Evolutionary conservation across 2,329 filamentous ascomycete species (phyloP).

Genomic region (Pyrenophora teres): DNA sequence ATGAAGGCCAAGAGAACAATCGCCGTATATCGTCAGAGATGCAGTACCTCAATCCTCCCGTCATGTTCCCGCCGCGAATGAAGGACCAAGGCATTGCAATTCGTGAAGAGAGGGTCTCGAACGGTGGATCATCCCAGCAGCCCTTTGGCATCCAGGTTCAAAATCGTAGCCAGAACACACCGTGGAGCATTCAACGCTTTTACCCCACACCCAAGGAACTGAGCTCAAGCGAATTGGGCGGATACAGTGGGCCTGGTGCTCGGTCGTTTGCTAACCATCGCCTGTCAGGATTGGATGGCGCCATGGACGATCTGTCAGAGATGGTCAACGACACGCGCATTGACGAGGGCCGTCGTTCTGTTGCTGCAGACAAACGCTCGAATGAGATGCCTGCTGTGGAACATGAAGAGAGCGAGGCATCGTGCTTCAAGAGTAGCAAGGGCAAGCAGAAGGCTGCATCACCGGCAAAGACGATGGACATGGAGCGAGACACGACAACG

Average conservation of each 20-base stretch:
- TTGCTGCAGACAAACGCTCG: slow-evolving; percentile 9
- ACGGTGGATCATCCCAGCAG: slow-evolving; percentile 20
- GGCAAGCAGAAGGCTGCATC: slow-evolving; percentile 39
- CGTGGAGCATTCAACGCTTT: slow-evolving; percentile 33
- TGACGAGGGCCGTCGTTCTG: slow-evolving; percentile 16
- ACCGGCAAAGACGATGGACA: slow-evolving; percentile 26
- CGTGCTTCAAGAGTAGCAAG: slow-evolving; percentile 41
- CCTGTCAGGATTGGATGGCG: slow-evolving; percentile 45
- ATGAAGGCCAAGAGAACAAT: slow-evolving; percentile 33
- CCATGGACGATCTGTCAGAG: slow-evolving; percentile 46
- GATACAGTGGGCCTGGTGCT: slow-evolving; percentile 10
- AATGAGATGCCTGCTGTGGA: slow-evolving; percentile 13
- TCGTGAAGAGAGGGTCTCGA: slow-evolving; percentile 16
- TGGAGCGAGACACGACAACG: slow-evolving; percentile 14
- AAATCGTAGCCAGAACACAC: slow-evolving; percentile 27
- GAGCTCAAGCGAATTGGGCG: slow-evolving; percentile 11
- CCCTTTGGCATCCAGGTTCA: slow-evolving; percentile 35
- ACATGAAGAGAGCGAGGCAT: slow-evolving; percentile 29
- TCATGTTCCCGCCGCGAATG: slow-evolving; percentile 19
- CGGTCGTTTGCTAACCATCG: slow-evolving; percentile 32
- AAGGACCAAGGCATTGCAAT: slow-evolving; percentile 23
- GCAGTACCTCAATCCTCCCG: slow-evolving; percentile 19
- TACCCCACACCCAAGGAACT: slow-evolving; percentile 32
- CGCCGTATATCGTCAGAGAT: slow-evolving; percentile 20
- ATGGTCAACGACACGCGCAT: slow-evolving; percentile 28